Conservation (phyloP, 208 protist species). For the Leishmania martiniquensis region DNA sequence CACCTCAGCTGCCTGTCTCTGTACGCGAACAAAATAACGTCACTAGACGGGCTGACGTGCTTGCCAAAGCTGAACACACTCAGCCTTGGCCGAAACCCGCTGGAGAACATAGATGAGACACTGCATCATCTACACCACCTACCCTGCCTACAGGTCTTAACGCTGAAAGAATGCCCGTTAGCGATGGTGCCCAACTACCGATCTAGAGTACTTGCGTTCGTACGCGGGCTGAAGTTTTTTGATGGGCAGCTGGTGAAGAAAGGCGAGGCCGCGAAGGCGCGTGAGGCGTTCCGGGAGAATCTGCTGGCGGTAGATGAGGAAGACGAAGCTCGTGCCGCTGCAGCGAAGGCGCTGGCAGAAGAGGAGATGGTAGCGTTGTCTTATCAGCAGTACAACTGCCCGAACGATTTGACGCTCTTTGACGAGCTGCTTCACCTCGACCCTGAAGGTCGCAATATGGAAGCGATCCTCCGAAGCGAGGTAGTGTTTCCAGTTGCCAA, state of each 20-base stretch:
- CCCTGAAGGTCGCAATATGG: constrained; percentile 59
- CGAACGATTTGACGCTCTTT: constrained; percentile 74
- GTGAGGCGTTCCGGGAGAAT: constrained; percentile 85
- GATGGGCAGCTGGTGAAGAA: constrained; percentile 57
- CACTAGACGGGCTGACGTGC: constrained; percentile 67
- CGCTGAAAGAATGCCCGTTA: constrained; percentile 74
- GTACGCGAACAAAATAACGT: constrained; percentile 86
- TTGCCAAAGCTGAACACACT: constrained; percentile 84
- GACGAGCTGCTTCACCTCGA: constrained; percentile 75
- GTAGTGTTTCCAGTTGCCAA: constrained; percentile 58
- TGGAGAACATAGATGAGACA: constrained; percentile 88
- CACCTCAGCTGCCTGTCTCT: constrained; percentile 92
- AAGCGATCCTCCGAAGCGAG: constrained; percentile 63
- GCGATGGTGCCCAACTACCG: constrained; percentile 66
- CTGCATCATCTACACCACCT: constrained; percentile 82
- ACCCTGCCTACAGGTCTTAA: constrained; percentile 80
- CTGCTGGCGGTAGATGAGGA: constrained; percentile 81
- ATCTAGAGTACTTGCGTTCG: constrained; percentile 70
- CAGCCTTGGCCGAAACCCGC: constrained; percentile 93
- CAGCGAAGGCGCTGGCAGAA: constrained; percentile 46
- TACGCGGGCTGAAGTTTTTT: constrained; percentile 70
- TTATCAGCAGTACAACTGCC: constrained; percentile 84
- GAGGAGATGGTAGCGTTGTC: constrained; percentile 41
- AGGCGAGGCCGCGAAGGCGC: constrained; percentile 51
- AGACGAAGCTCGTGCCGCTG: constrained; percentile 51